phyloP scores from a whole-genome alignment of 192 early-diverging fungal species.

The Coemansia sp. region DNA sequence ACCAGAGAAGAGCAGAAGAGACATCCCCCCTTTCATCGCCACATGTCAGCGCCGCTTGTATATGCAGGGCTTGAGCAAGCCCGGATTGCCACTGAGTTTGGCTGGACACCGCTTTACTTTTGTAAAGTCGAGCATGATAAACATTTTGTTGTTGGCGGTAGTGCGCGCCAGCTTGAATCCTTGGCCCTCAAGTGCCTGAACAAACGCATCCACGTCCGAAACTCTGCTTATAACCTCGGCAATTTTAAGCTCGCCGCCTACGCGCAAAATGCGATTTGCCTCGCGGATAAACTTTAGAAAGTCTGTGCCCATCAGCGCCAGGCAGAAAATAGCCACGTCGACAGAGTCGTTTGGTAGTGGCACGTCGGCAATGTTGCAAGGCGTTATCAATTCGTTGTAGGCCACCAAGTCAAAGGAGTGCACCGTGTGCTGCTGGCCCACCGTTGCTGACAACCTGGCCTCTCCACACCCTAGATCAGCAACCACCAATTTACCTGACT shows the following conservation, averaged over 20 bases:
- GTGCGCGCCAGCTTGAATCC: conserved; percentile 80
- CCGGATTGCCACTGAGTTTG: conserved; percentile 20
- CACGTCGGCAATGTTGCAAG: conserved; percentile 92
- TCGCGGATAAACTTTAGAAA: conserved; percentile 90
- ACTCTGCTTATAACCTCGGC: conserved; percentile 95
- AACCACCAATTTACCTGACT: conserved; percentile 52
- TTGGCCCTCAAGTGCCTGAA: conserved; percentile 65
- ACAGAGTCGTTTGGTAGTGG: conserved; percentile 68
- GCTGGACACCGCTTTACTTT: conserved; percentile 49
- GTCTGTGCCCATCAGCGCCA: conserved; percentile 98
- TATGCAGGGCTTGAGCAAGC: conserved; percentile 63
- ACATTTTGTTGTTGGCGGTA: conserved; percentile 92
- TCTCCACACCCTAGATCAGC: conserved; percentile 98
- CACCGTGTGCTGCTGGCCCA: conserved; percentile 66
- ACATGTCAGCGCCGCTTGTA: conserved; percentile 58
- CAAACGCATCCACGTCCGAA: conserved; percentile 76
- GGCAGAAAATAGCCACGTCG: conserved; percentile 88
- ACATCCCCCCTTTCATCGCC: neutral
- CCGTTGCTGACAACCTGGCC: conserved; percentile 77
- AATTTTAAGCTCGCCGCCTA: conserved; percentile 87
- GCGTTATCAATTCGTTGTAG: conserved; percentile 75
- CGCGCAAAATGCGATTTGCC: conserved; percentile 77
- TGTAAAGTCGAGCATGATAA: conserved; percentile 86
- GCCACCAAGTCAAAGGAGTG: conserved; percentile 91
- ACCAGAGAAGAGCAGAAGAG: neutral